phyloP scores from a whole-genome alignment of 169 alveolate species.

The Eimeria maxima region DNA sequence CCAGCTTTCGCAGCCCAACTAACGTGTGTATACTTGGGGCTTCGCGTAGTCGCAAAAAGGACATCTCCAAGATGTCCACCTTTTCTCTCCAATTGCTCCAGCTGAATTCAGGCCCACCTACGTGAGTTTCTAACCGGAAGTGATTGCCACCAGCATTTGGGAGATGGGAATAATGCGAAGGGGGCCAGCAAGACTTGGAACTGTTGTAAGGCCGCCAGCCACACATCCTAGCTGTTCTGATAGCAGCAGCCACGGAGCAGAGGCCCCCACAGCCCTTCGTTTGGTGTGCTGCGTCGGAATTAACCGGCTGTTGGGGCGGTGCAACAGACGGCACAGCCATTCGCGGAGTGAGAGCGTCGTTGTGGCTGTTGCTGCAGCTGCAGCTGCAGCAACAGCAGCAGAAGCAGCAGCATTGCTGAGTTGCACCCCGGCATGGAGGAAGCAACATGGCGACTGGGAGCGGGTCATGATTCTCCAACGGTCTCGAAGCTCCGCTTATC shows the following conservation, averaged over 20 bases:
- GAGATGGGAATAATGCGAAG: background rate
- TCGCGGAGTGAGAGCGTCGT: background rate
- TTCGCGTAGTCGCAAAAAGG: slow-evolving; percentile 32
- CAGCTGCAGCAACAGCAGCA: slow-evolving; percentile 77
- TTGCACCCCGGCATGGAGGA: slow-evolving; percentile 62
- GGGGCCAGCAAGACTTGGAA: background rate
- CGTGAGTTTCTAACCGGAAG: background rate
- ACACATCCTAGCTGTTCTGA: slow-evolving; percentile 1
- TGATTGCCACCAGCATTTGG: background rate
- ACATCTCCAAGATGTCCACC: slow-evolving; percentile 66
- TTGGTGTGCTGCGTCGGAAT: background rate
- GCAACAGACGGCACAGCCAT: background rate
- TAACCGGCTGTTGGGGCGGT: background rate
- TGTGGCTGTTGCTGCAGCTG: slow-evolving; percentile 48
- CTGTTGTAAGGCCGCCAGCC: background rate
- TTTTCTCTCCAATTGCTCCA: slow-evolving; percentile 69
- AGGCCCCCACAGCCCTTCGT: slow-evolving; percentile 60
- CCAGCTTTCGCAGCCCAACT: slow-evolving; percentile 54
- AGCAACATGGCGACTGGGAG: slow-evolving; percentile 57
- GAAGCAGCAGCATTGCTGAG: slow-evolving; percentile 71
- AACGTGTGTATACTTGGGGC: slow-evolving; percentile 48
- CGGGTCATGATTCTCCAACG: slow-evolving; percentile 44
- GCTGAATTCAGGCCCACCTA: slow-evolving; percentile 18
- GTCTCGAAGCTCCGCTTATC: background rate
- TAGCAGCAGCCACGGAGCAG: slow-evolving; percentile 65